A percentile compares a stretch with the other conserved stretches of the same genome.
Evolutionary conservation across 139 green algal species (phyloP).

Genomic region (Dunaliella sp.): DNA sequence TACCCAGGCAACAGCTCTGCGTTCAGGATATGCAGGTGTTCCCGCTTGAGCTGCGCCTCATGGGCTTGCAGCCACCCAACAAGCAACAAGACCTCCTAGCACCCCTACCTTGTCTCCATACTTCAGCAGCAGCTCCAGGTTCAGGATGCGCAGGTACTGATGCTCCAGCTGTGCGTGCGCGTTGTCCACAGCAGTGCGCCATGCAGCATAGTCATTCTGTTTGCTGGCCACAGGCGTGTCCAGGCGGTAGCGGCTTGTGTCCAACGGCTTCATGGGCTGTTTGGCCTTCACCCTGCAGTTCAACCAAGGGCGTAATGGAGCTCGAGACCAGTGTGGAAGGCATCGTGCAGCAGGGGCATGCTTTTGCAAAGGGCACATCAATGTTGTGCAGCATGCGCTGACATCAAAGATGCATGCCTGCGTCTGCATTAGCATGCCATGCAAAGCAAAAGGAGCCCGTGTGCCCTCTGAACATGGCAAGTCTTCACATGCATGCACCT

Average conservation of each 20-base stretch:
- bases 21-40: not conserved
- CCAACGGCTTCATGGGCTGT: constrained; percentile 57
- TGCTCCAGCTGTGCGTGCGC: constrained; percentile 74
- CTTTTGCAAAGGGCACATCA: no score
- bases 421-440: no score
- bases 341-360: no score
- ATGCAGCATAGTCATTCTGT: constrained; percentile 55
- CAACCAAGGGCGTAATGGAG: not conserved
- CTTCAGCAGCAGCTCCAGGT: constrained; percentile 79
- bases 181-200: constrained; percentile 67
- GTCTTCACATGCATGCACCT: no score
- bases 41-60: no score
- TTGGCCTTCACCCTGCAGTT: constrained; percentile 23
- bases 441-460: no score
- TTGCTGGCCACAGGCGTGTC: constrained; percentile 51
- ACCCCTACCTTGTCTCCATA: constrained; percentile 63
- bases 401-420: no score
- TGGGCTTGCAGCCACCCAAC: not conserved
- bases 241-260: constrained; percentile 64
- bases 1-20: not conserved
- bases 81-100: not conserved
- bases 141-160: constrained; percentile 69
- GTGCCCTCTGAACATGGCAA: no score
- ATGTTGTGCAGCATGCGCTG: no score
- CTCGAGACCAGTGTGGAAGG: no score